Conservation (phyloP, 345 rosid genomes). For the Citrus trifoliata region DNA sequence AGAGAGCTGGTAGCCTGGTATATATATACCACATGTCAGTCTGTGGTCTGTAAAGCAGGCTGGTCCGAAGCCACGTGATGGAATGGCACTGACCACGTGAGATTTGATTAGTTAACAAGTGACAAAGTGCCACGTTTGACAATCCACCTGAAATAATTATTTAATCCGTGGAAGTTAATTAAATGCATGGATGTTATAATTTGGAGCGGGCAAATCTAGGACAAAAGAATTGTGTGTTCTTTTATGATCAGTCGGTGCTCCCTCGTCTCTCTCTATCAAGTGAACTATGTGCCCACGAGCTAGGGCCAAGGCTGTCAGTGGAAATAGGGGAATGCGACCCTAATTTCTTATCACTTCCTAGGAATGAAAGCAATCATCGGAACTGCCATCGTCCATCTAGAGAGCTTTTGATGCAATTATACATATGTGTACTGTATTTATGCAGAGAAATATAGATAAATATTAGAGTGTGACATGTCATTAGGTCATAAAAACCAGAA, state of each 20-base stretch:
- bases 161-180: background rate
- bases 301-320: background rate
- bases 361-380: too few species aligned
- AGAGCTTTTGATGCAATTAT: too few species aligned
- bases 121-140: background rate
- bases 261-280: too few species aligned
- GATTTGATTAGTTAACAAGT: background rate
- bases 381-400: too few species aligned
- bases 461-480: too few species aligned
- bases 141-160: background rate
- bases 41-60: background rate
- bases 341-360: too few species aligned
- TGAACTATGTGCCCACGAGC: too few species aligned
- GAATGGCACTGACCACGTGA: background rate
- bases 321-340: background rate
- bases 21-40: too few species aligned
- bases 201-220: background rate
- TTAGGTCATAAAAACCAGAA: too few species aligned
- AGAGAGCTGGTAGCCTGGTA: background rate
- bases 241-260: background rate
- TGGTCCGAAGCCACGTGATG: slow-evolving; percentile 11
- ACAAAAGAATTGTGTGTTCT: background rate
- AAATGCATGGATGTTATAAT: too few species aligned
- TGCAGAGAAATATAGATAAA: too few species aligned
- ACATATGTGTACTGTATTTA: too few species aligned